Base-by-base conservation (phyloP, 1,139 yeast species). In the Yarrowia galli region DNA sequence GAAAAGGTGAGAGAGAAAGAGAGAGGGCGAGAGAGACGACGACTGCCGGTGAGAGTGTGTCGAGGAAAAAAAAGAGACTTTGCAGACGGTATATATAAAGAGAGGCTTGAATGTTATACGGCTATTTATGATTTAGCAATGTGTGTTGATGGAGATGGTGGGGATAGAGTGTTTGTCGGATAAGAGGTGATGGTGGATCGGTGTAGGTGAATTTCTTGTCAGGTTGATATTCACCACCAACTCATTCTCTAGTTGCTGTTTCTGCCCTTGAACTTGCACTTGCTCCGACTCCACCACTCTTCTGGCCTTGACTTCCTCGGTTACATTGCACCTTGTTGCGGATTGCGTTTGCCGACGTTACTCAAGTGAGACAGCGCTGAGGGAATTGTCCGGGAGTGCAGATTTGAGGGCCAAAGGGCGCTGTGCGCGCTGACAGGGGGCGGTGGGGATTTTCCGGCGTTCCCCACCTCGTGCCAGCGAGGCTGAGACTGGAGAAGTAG, bases 381-480 rank as follows among this genome's bases (percentile, higher is more conserved):
- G 56, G 56, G 56, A 49, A 49, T 49, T 49, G 56, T 49, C 56
- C 56, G 56, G 15, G 36, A n/a, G 22, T 48, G 53, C 53, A n/a
- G n/a, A 28, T 28, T 25, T 8, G 25, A 20, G 48, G 12, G 46
- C 16, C 4, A 22, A 40, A 40, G 45, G 32, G 45, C 45, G 40
- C 40, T 13, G 40, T 36, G 40, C 40, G 16, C 16, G 13, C 38
- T 12, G 45, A 40, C 45, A 40, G 45, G 25, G 49, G 25, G 32
- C 9, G 10, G 32, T 28, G 4, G 28, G 13, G 51, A 46, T 46
- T 46, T 25, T 46, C 51, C 51, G 51, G 36, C 12, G 8, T 45
- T 22, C 32, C 32, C 32, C 32, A 28, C 32, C 32, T 28, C 32
- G 32, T 28, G 32, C 32, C 10, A 15, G 15, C 40, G 40, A 36